Percentiles rank a stretch among this genome's conserved stretches.
Conservation (phyloP, 1,284 basidiomycete genomes). For the Amylostereum areolatum region DNA sequence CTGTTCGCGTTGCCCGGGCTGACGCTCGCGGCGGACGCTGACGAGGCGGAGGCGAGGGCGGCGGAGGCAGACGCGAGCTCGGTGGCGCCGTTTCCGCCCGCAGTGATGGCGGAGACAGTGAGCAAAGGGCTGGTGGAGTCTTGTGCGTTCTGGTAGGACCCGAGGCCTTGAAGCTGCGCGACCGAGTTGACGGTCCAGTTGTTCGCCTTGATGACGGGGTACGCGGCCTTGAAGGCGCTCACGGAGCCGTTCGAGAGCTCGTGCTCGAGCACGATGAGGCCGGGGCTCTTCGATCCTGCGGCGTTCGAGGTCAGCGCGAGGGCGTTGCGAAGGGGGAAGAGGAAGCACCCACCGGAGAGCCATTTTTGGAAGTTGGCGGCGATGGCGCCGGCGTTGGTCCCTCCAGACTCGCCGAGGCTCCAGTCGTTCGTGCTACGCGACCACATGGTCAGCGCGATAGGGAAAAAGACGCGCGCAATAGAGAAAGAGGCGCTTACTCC, state of each 20-base stretch:
- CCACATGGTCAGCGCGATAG: background rate
- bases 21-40: slow-evolving; percentile 4
- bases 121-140: slow-evolving; percentile 12
- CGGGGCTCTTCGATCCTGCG: slow-evolving; percentile 54
- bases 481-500: slow-evolving; percentile 42
- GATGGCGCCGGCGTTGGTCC: slow-evolving; percentile 38
- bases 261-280: slow-evolving; percentile 81
- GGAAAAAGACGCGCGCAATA: background rate
- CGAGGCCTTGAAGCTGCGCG: slow-evolving; percentile 37
- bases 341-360: slow-evolving; percentile 32
- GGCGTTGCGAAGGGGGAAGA: background rate
- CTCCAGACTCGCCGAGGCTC: slow-evolving; percentile 34
- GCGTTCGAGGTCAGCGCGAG: background rate
- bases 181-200: slow-evolving; percentile 65
- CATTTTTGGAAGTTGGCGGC: slow-evolving; percentile 44
- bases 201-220: slow-evolving; percentile 54
- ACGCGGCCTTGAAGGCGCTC: slow-evolving; percentile 62
- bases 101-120: slow-evolving; percentile 1
- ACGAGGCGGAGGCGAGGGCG: background rate
- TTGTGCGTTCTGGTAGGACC: slow-evolving; percentile 49
- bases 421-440: slow-evolving; percentile 60
- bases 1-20: background rate
- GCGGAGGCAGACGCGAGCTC: slow-evolving; percentile 4
- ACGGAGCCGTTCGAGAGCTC: slow-evolving; percentile 63
- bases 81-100: slow-evolving; percentile 9